Evolutionary conservation across 2,329 filamentous ascomycete species (phyloP).

Genomic region (Cladosporium oxysporum): DNA sequence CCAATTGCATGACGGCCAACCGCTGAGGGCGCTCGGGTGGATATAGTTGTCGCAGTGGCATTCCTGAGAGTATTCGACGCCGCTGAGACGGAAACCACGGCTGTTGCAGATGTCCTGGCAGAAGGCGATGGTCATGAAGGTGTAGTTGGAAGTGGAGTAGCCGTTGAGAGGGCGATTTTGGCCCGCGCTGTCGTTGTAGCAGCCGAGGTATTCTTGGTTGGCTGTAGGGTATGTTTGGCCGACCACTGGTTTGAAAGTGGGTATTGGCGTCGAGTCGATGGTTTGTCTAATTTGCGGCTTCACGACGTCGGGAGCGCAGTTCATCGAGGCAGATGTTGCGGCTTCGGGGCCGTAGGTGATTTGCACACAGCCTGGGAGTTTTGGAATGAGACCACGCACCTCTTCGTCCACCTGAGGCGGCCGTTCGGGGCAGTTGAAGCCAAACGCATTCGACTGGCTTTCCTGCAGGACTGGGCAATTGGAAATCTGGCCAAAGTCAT

Average conservation of each 20-base stretch:
- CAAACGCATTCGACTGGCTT: slow-evolving; percentile 32
- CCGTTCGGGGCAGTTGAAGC: slow-evolving; percentile 35
- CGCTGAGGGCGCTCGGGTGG: slow-evolving; percentile 31
- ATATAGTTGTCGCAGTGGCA: slow-evolving; percentile 39
- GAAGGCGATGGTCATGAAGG: slow-evolving; percentile 36
- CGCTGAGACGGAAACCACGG: slow-evolving; percentile 34
- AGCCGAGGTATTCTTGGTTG: slow-evolving; percentile 39
- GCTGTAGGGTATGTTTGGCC: slow-evolving; percentile 25
- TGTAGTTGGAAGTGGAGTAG: slow-evolving; percentile 28
- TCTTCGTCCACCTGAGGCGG: slow-evolving; percentile 35
- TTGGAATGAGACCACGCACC: slow-evolving; percentile 32
- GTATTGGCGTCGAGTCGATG: slow-evolving; percentile 32
- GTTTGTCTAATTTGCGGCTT: slow-evolving; percentile 32
- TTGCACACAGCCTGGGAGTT: slow-evolving; percentile 39
- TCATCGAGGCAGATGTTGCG: slow-evolving; percentile 33
- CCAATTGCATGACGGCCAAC: slow-evolving; percentile 28
- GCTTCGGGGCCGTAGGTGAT: slow-evolving; percentile 36
- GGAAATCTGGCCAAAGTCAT: slow-evolving; percentile 39
- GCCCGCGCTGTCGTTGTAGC: slow-evolving; percentile 38
- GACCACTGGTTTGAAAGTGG: slow-evolving; percentile 31
- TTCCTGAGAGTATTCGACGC: slow-evolving; percentile 37
- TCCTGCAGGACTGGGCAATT: slow-evolving; percentile 37
- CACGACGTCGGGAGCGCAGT: slow-evolving; percentile 29
- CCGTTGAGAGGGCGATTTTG: slow-evolving; percentile 31
- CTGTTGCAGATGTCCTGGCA: slow-evolving; percentile 37